Percentiles rank a stretch among this genome's conserved stretches.
Evolutionary conservation across 1,284 basidiomycete species (phyloP).

Genomic region (Boletus sp.): DNA sequence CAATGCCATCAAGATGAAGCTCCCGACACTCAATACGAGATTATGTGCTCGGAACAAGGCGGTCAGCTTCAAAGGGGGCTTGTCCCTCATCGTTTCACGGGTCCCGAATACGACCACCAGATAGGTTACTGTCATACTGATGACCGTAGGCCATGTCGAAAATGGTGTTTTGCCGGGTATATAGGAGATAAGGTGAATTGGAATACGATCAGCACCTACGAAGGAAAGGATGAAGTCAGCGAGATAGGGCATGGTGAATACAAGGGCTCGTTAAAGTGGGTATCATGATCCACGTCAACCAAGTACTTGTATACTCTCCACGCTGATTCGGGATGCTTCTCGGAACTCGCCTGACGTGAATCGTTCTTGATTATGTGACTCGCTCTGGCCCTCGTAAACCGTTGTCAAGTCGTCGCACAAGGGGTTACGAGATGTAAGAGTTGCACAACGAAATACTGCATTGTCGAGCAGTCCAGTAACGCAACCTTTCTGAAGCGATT

Average conservation of each 20-base stretch:
- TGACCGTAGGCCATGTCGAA: constrained; percentile 75
- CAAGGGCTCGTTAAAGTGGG: background rate
- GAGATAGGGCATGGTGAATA: constrained; percentile 61
- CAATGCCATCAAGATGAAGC: constrained; percentile 76
- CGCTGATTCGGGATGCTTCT: background rate
- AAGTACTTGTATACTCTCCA: constrained; percentile 20
- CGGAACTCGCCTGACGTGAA: constrained; percentile 10
- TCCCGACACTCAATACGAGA: constrained; percentile 80
- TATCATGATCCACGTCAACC: too few relatives aligned
- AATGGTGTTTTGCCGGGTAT: constrained; percentile 74
- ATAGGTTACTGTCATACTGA: constrained; percentile 74
- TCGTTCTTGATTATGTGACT: constrained; percentile 4
- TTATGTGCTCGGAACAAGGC: constrained; percentile 91
- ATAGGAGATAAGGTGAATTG: constrained; percentile 64
- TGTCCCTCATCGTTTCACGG: constrained; percentile 82
- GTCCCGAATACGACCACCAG: constrained; percentile 87
- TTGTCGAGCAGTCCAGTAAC: too few relatives aligned
- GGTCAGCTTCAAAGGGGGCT: constrained; percentile 75
- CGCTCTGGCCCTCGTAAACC: background rate
- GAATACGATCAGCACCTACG: constrained; percentile 55
- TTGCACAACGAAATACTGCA: too few relatives aligned
- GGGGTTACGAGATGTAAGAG: too few relatives aligned
- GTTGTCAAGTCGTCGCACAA: too few relatives aligned
- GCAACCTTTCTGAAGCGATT: too few relatives aligned
- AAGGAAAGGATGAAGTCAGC: constrained; percentile 65